phyloP scores from a whole-genome alignment of 306 rosid species.

The Ammopiptanthus mongolicus region DNA sequence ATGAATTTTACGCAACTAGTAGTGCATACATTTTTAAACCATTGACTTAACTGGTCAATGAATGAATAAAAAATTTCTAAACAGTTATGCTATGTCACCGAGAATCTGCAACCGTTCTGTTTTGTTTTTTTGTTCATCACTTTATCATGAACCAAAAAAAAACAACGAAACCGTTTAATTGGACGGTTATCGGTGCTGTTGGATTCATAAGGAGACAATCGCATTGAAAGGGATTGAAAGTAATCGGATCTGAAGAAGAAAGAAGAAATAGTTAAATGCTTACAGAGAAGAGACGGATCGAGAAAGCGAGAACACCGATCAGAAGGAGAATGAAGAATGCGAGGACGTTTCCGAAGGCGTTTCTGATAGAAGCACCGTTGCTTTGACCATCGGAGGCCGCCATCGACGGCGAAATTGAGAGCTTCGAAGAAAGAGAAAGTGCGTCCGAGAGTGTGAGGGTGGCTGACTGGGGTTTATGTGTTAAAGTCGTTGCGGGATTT shows the following conservation, averaged over 20 bases:
- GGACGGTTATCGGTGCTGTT: neutral
- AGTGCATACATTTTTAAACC: neutral
- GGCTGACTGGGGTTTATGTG: constrained; percentile 27
- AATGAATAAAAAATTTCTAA: neutral
- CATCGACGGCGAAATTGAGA: constrained; percentile 75
- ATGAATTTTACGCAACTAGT: neutral
- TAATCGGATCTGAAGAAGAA: constrained; percentile 41
- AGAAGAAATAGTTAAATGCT: constrained; percentile 39
- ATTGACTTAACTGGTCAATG: neutral
- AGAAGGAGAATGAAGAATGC: constrained; percentile 81
- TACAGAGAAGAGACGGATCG: constrained; percentile 99
- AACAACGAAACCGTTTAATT: neutral
- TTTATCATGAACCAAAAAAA: neutral
- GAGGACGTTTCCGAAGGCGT: constrained; percentile 84
- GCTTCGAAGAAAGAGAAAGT: constrained; percentile 26
- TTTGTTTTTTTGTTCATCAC: neutral
- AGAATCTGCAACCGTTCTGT: neutral
- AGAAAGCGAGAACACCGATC: constrained; percentile 97
- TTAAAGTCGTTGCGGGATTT: constrained; percentile 17
- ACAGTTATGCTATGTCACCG: neutral
- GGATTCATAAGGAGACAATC: constrained; percentile 9
- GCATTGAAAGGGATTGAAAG: neutral
- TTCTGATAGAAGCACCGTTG: constrained; percentile 42
- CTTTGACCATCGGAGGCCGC: constrained; percentile 69
- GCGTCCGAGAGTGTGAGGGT: neutral